Base-by-base conservation (phyloP, 257 asterid species). In the Nicotiana undulata region DNA sequence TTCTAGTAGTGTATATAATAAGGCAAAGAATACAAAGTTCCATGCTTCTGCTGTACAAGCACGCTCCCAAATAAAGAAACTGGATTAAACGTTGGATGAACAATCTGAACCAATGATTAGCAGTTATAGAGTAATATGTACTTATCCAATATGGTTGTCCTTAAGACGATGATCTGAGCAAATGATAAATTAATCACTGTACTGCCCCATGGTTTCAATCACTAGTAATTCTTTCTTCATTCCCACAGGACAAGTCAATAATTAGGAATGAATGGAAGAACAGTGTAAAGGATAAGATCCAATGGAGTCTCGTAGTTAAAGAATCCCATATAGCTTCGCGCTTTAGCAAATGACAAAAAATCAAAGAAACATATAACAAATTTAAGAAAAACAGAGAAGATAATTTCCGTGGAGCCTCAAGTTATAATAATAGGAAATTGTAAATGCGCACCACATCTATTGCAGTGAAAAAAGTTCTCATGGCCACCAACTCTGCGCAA, bases 381-480 rank as follows among this genome's bases (percentile, higher is more conserved):
- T 32, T 70, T 22, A 4, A 70, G 77, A 70, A 70, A 70, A 70
- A 46, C 16, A 72, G 60, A 72, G 61, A 34, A 46, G 61, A 40
- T 7, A 37, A 8, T 22, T 72, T 24, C 44, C 37, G 1, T 72
- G 60, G 77, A 52, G 37, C 15, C 44, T 61, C 67, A 12, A 13
- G 13, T 58, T 26, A 56, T 24, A 67, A 26, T 61, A 70, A 34
- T 24, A 22, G 46, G 9, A 26, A 63, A 79, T 64, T 46, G 20
- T 17, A 49, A 49, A 79, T 80, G 76, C 91, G 6, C 91, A 96
- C 99, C 97, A 37, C 99, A 96, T 84, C 94, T 96, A 78, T 87
- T 84, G 95, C 98, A 96, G 89, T 96, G 99, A 79, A 92, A 96
- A 83, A 79, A 93, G 88, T 96, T 96, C 85, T 92, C 95, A 28